Base-by-base conservation (phyloP, 768 basidiomycete species). In the Tulasnella sp. region DNA sequence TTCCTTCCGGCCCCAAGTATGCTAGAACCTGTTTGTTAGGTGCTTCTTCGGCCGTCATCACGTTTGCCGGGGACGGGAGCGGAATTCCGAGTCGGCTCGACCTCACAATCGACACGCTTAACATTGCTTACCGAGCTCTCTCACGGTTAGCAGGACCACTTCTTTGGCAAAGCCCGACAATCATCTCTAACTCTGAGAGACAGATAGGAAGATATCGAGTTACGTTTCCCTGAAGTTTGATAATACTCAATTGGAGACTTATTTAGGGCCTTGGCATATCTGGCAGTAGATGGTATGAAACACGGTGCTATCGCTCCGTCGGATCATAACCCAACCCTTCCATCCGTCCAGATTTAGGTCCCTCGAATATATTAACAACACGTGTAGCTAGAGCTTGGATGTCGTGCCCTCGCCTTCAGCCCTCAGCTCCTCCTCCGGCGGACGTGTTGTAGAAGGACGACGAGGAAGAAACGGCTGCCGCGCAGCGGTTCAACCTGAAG, bases 1-100 rank as follows among this genome's bases (percentile, higher is more conserved):
- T 78, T 55, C 77, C 77, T 61, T 78, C 73, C 29, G 77, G 77
- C 10, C 77, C 77, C 3, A 78, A 73, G 46, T 51, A 78, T 26
- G 35, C 72, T 15, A 77, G 18, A 35, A 55, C 18, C 20, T 16
- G 75, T 40, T 76, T 32, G 1, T 51, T 11, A n/a, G n/a, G 51
- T n/a, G 51, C 23, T 51, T 6, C 23, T 6, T 51, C 51, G 6
- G 51, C 51, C n/a, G 51, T 51, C 51, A 51, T 51, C 20, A 51
- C 23, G 20, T 51, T n/a, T 51, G 4, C 7, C 51, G 6, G n/a
- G 42, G 10, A n/a, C n/a, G n/a, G n/a, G 51, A 51, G 23, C 23
- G n/a, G 51, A n/a, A 23, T 51, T 18, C 46, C 11, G 20, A 20
- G 46, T 48, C 40, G 40, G 40, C 9, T 40, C 11, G 3, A 1